phyloP scores from a whole-genome alignment of 345 rosid species.

The thale cress (Arabidopsis thaliana) region DNA sequence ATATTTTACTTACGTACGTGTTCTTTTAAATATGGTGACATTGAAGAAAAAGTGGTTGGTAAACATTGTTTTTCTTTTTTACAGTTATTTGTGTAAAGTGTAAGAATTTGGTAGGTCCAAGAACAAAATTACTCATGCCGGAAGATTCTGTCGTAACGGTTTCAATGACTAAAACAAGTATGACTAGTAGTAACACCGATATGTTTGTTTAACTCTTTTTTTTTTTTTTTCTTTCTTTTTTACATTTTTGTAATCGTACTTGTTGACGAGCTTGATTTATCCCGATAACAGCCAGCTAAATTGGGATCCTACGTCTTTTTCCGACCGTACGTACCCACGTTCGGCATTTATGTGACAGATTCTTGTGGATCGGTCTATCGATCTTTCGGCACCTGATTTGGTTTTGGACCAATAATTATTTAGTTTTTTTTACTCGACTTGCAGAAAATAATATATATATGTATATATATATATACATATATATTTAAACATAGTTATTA shows the following conservation, averaged over 20 bases:
- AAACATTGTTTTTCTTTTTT: not conserved
- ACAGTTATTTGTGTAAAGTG: not conserved
- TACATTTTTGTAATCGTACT: not conserved
- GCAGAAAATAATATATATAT: too few species aligned
- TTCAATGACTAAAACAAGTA: not conserved
- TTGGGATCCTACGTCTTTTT: conserved; percentile 31
- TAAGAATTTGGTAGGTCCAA: conserved; percentile 23
- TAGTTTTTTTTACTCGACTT: not conserved
- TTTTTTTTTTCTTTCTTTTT: too few species aligned
- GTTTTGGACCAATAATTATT: conserved; percentile 2
- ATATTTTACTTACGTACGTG: not conserved
- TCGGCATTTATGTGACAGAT: conserved; percentile 26
- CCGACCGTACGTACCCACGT: conserved; percentile 35
- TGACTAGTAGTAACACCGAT: not conserved
- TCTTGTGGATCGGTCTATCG: conserved; percentile 20
- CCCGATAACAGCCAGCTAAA: not conserved
- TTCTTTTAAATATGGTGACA: not conserved
- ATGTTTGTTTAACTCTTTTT: not conserved
- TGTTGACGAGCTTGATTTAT: not conserved
- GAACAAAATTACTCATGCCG: conserved; percentile 1
- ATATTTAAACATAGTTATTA: not conserved
- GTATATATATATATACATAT: too few species aligned
- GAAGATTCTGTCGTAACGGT: conserved; percentile 36
- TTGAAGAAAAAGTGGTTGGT: not conserved
- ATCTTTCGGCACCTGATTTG: conserved; percentile 13